A percentile compares a stretch with the other conserved stretches of the same genome.
Evolutionary conservation across 495 filamentous ascomycete species (phyloP).

Genomic region (Penicillium canariense): DNA sequence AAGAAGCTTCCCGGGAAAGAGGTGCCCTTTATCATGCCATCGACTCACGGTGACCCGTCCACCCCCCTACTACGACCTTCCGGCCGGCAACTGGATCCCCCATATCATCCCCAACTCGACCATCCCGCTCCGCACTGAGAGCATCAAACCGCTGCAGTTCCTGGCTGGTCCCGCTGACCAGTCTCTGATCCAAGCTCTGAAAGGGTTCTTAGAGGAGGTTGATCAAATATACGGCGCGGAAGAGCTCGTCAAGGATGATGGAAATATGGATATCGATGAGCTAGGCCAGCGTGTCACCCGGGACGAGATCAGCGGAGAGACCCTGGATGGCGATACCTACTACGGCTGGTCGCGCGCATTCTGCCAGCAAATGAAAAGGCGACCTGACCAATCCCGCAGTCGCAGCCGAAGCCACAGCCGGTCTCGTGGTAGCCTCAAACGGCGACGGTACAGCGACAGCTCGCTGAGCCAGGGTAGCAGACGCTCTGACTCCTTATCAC

Average conservation of each 20-base stretch:
- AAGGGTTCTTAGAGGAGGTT: conserved; percentile 64
- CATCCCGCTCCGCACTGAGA: conserved; percentile 65
- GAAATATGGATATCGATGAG: conserved; percentile 61
- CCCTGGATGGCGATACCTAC: conserved; percentile 66
- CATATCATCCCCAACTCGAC: conserved; percentile 75
- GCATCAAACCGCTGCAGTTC: conserved; percentile 73
- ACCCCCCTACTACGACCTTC: conserved; percentile 81
- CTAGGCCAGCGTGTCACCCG: conserved; percentile 66
- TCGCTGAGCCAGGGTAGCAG: conserved; percentile 28
- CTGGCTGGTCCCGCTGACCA: conserved; percentile 68
- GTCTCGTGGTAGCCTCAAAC: conserved; percentile 38
- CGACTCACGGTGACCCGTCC: conserved; percentile 72
- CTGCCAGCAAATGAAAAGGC: conserved; percentile 76
- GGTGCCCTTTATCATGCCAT: conserved; percentile 67
- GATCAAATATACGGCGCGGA: conserved; percentile 57
- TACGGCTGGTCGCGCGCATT: conserved; percentile 84
- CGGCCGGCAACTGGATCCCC: conserved; percentile 77
- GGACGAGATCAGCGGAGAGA: conserved; percentile 60
- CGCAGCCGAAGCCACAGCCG: conserved; percentile 34
- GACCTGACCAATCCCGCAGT: conserved; percentile 30
- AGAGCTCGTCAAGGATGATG: conserved; percentile 37
- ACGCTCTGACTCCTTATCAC: conserved; percentile 29
- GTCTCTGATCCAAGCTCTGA: conserved; percentile 61
- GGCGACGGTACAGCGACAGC: conserved; percentile 51
- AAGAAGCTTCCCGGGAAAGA: conserved; percentile 45